Conservation (phyloP, 345 rosid species). For the sweet orange (Citrus sinensis) region DNA sequence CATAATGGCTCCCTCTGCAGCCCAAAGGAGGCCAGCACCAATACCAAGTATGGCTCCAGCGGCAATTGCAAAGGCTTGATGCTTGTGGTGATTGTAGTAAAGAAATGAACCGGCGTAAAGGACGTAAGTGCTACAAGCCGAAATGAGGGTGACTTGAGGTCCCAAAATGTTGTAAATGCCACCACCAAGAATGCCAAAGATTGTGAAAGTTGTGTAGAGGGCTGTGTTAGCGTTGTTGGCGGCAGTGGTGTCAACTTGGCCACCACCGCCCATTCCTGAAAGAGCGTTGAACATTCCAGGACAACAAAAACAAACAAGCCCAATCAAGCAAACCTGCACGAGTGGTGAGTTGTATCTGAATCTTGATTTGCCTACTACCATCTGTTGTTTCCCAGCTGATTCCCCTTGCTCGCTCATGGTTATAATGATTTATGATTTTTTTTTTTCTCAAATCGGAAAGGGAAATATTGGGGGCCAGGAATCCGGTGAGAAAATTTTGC, state of each 20-base stretch:
- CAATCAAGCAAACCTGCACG: constrained; percentile 65
- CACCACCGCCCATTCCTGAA: constrained; percentile 96
- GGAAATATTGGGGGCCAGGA: background rate
- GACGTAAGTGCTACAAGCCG: constrained; percentile 77
- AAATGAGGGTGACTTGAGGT: constrained; percentile 60
- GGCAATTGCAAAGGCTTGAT: constrained; percentile 41
- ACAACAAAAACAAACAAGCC: constrained; percentile 90
- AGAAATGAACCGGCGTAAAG: constrained; percentile 69
- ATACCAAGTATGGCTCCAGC: constrained; percentile 44
- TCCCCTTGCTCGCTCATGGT: constrained; percentile 22
- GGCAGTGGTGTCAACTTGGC: constrained; percentile 78
- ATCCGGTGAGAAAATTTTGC: background rate
- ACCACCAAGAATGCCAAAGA: constrained; percentile 56
- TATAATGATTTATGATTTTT: background rate
- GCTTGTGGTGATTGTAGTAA: constrained; percentile 56
- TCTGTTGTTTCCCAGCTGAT: background rate
- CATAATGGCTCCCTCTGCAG: constrained; percentile 93
- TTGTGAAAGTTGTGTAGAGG: constrained; percentile 53
- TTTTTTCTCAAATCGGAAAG: background rate
- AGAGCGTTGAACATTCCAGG: constrained; percentile 98
- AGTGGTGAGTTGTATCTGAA: constrained; percentile 78
- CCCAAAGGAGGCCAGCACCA: constrained; percentile 95
- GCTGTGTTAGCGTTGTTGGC: constrained; percentile 80
- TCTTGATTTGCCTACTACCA: constrained; percentile 15
- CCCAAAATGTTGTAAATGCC: constrained; percentile 61